Base-by-base conservation (phyloP, 2,329 filamentous ascomycete species). In the Aspergillus costaricaensis region DNA sequence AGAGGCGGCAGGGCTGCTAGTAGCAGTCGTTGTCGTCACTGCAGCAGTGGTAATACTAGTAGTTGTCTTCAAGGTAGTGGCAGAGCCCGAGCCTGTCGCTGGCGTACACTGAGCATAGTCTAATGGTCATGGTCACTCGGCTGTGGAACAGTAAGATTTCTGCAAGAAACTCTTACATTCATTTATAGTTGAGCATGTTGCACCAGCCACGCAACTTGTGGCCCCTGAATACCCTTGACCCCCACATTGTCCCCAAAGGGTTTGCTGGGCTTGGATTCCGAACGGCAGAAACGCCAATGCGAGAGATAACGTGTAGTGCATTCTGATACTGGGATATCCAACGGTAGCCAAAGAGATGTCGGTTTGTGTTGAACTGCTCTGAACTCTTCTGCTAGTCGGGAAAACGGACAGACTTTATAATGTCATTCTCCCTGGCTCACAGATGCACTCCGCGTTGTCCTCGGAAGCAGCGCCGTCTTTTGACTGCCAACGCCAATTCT, bases 81-180 rank as follows among this genome's bases (percentile, higher is more conserved):
- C 19, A 12, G 44, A 48, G n/a, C 2, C 10, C 44, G 44, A 14
- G 19, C 19, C 44, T 21, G 48, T 25, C 21, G 48, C 48, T 32
- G 48, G 48, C 15, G 48, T 51, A 51, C 48, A 51, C 48, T 51
- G 48, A 21, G 48, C 48, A 17, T 51, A 51, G 48, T 30, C 48
- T 51, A 7, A 21, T 17, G n/a, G 1, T 12, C 15, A 51, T 32
- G 48, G 25, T 51, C 8, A 51, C 4, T 19, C 4, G 0, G 15
- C 7, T 36, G 15, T 19, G 25, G 15, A 10, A 32, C 3, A 3
- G 3, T 4, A 12, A 19, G 7, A 30, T 12, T 0, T n/a, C 9
- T 2, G 19, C 1, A 51, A 14, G 21, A 4, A 23, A 23, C 1
- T 8, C 48, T 6, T 51, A 51, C 48, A 51, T 36, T 51, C 8